Evolutionary conservation across 306 rosid species (phyloP), one percentile per base, ranked within the genome.

Genomic region (Oemleria cerasiformis): DNA sequence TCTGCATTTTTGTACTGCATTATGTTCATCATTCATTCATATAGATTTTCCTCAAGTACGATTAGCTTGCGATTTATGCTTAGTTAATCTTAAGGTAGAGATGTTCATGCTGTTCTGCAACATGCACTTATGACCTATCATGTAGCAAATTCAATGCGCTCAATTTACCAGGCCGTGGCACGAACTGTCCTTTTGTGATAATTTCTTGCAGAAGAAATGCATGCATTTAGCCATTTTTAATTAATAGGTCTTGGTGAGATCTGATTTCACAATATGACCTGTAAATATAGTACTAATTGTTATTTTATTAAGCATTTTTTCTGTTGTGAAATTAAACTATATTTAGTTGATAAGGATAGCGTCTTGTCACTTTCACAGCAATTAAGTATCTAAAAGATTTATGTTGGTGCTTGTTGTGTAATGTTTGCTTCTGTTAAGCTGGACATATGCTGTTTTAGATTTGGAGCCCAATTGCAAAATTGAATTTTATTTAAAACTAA

Each of bases 71-170:
- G 38, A 55, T 7, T 55, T 21, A 55, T 30, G 36, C 36, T 30
- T 30, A 30, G 36, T 30, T 30, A 30, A 30, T 30, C 16, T 5
- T 8, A 49, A 16, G 0, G 6, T 2, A 53, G 58, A 53, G 12
- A 53, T 16, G 55, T 49, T 49, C 55, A 49, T 49, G 20, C 20
- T 49, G 16, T 68, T 69, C 74, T 41, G 70, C 9, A 42, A 36
- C 56, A 41, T 9, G 7, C 43, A 62, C 43, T 4, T 47, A 17
- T 57, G 36, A 30, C 36, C 36, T 30, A 30, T 30, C 78, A 44
- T 47, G 41, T 43, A 25, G 55, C 39, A 74, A 59, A 43, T 42
- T 19, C 13, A 57, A 66, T 57, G 57, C 56, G 15, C 5, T 13
- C 17, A 34, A 19, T 23, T 49, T 16, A 49, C n/a, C n/a, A n/a